Base-by-base conservation (phyloP, 2,329 filamentous ascomycete species). In the Geoglossum cookeanum region DNA sequence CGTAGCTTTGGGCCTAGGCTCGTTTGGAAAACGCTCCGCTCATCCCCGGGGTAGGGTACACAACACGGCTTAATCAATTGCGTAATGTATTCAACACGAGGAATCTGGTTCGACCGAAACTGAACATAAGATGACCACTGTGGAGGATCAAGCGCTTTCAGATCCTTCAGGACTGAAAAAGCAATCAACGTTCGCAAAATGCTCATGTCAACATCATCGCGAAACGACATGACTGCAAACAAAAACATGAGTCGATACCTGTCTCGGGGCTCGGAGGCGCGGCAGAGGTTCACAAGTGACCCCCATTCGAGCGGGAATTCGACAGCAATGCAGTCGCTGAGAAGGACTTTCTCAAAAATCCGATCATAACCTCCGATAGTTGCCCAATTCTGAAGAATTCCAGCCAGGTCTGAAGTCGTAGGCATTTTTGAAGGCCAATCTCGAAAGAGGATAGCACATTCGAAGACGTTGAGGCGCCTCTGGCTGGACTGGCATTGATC, bases 221-320 rank as follows among this genome's bases (percentile, higher is more conserved):
- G 62, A 59, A 74, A 79, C 0, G 71, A 68, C n/a, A 79, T 63
- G 0, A 69, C 61, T 0, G 68, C 70, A 8, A 78, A 66, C 0
- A 74, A 58, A 56, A 78, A 78, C 65, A 75, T 74, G 15, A 78
- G 61, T 1, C 55, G 60, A 55, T 68, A 71, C 9, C 59, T 61
- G 27, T 70, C 66, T 9, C 64, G 32, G 1, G 13, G 17, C 0
- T 55, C 59, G 1, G 63, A 62, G 0, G 62, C 45, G 27, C 66
- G 63, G 42, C 70, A 74, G 2, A 68, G 63, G 37, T 67, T 67
- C 1, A 72, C 68, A 11, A 78, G 62, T 0, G 68, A 60, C 0
- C 74, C 75, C 72, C 73, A 78, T 35, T 72, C 65, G 2, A 64
- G 37, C 6, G 62, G 61, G 17, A 74, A 55, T 30, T 76, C 63